A percentile compares a stretch with the other conserved stretches of the same genome.
Evolutionary conservation across 2,329 filamentous ascomycete species (phyloP).

Genomic region (Balansia obtecta): DNA sequence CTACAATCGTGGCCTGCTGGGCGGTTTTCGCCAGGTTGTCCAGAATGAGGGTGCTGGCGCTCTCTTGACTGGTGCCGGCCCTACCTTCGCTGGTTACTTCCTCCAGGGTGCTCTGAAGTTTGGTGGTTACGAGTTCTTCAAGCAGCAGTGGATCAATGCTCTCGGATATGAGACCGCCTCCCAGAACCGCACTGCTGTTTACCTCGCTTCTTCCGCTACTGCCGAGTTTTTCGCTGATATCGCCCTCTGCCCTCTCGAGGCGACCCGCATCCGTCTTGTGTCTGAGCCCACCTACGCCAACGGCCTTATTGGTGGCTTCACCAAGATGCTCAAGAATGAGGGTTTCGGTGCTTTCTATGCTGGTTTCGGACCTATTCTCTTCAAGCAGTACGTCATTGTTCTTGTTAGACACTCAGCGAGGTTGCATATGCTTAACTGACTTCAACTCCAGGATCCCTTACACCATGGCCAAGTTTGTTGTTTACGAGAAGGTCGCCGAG

Average conservation of each 20-base stretch:
- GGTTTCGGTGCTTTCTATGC: constrained; percentile 81
- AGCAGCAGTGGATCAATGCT: constrained; percentile 74
- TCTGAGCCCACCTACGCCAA: constrained; percentile 76
- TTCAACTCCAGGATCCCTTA: constrained; percentile 57
- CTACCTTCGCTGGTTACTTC: constrained; percentile 84
- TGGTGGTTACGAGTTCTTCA: constrained; percentile 93
- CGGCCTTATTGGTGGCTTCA: constrained; percentile 67
- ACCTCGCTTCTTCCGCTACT: constrained; percentile 56
- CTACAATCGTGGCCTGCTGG: constrained; percentile 81
- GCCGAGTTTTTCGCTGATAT: constrained; percentile 65
- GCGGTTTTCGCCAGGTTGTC: constrained; percentile 78
- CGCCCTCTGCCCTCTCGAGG: constrained; percentile 82
- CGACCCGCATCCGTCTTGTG: constrained; percentile 86
- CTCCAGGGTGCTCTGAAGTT: constrained; percentile 90
- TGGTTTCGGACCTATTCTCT: constrained; percentile 77
- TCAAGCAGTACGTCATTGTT: constrained; percentile 31
- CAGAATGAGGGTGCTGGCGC: constrained; percentile 74
- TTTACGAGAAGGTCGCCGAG: constrained; percentile 81
- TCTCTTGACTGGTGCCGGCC: constrained; percentile 74
- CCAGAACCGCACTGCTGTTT: constrained; percentile 71
- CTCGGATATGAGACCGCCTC: constrained; percentile 67
- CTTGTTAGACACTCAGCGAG: not conserved
- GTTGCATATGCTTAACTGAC: not conserved
- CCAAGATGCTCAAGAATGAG: constrained; percentile 73
- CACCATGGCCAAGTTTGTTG: constrained; percentile 93